Evolutionary conservation across 225 moss, liverwort and hornwort species (phyloP).

Genomic region (Bryum argenteum): DNA sequence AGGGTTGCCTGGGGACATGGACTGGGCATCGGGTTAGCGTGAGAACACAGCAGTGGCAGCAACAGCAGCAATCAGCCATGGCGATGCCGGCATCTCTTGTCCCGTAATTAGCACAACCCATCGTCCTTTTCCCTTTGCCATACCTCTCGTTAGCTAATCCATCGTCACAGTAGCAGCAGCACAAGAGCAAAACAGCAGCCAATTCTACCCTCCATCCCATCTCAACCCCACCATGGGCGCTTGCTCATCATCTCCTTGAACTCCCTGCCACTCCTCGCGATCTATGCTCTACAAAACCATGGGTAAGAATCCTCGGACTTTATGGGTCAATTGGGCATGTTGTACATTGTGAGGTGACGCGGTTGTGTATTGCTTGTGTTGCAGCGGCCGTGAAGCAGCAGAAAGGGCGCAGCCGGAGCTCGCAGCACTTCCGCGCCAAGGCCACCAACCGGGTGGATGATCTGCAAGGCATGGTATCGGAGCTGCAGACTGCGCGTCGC

Average conservation of each 20-base stretch:
- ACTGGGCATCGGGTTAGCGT: background rate
- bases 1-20: background rate
- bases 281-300: conserved; percentile 40
- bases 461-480: conserved; percentile 63
- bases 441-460: conserved; percentile 59
- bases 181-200: background rate
- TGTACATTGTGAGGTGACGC: background rate
- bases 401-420: conserved; percentile 44
- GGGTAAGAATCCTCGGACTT: conserved; percentile 29
- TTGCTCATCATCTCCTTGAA: conserved; percentile 23
- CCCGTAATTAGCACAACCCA: background rate
- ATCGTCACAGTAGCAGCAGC: background rate
- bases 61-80: background rate
- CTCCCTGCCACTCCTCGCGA: conserved; percentile 13
- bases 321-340: background rate
- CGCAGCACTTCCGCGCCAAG: conserved; percentile 60
- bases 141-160: background rate
- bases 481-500: conserved; percentile 61
- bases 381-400: conserved; percentile 55
- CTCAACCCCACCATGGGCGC: conserved; percentile 26
- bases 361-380: conserved; percentile 6
- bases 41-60: background rate
- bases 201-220: background rate
- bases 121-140: background rate
- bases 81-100: background rate